Conservation (phyloP, 2,329 filamentous ascomycete genomes). For the Sphaceloma murrayae region DNA sequence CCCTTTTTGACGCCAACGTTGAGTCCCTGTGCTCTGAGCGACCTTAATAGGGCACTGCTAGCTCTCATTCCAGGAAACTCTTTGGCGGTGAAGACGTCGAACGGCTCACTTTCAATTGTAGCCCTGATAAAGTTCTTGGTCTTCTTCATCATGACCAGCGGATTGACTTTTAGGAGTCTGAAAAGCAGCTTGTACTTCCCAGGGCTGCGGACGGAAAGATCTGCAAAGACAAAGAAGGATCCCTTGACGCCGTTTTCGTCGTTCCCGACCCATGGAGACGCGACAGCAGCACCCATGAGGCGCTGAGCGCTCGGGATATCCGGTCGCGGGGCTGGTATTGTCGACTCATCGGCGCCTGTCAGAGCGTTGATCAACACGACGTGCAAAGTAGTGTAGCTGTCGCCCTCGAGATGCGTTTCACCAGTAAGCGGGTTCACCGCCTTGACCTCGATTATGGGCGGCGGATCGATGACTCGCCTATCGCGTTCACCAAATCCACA, state of each 20-base stretch:
- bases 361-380: slow-evolving; percentile 66
- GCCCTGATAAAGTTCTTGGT: slow-evolving; percentile 41
- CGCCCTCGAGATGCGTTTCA: slow-evolving; percentile 37
- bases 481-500: slow-evolving; percentile 79
- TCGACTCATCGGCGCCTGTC: slow-evolving; percentile 58
- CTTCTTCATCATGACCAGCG: slow-evolving; percentile 46
- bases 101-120: slow-evolving; percentile 55
- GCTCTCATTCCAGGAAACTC: slow-evolving; percentile 79
- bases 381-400: slow-evolving; percentile 48
- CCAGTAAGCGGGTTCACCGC: slow-evolving; percentile 45
- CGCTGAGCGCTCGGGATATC: slow-evolving; percentile 60
- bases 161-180: slow-evolving; percentile 62
- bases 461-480: slow-evolving; percentile 71
- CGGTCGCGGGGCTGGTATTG: slow-evolving; percentile 36
- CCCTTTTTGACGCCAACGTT: slow-evolving; percentile 82
- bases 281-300: slow-evolving; percentile 70
- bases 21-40: slow-evolving; percentile 68
- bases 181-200: slow-evolving; percentile 69
- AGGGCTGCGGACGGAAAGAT: slow-evolving; percentile 68
- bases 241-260: slow-evolving; percentile 66
- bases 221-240: slow-evolving; percentile 79
- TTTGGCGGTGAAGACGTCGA: slow-evolving; percentile 73
- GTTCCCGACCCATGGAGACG: slow-evolving; percentile 64
- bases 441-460: slow-evolving; percentile 67
- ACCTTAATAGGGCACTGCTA: slow-evolving; percentile 63